Conservation (phyloP, 2,329 filamentous ascomycete species). For the Pseudogymnoascus sp. region DNA sequence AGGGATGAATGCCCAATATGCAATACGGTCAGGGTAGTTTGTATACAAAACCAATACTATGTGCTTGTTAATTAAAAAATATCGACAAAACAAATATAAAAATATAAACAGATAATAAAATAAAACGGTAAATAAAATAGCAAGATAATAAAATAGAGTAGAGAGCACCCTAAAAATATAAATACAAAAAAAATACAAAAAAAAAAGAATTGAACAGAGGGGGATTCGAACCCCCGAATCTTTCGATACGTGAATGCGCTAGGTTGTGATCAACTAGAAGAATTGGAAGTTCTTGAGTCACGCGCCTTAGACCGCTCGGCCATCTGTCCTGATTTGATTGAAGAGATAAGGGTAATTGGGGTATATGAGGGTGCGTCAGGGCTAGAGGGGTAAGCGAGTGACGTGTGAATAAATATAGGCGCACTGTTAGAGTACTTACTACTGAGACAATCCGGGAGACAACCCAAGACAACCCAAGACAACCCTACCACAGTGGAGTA, state of each 20-base stretch:
- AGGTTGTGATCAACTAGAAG: constrained; percentile 1
- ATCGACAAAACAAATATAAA: too few relatives aligned
- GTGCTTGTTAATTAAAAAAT: too few relatives aligned
- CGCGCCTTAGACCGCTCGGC: constrained; percentile 10
- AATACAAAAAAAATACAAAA: background rate
- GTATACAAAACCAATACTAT: too few relatives aligned
- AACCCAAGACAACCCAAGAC: too few relatives aligned
- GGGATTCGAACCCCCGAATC: constrained; percentile 10
- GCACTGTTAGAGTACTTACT: too few relatives aligned
- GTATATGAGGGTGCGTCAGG: background rate
- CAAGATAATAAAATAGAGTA: background rate
- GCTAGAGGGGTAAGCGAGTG: background rate
- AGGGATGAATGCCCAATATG: background rate
- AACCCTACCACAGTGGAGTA: too few relatives aligned
- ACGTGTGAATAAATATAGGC: too few relatives aligned
- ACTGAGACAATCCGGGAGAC: too few relatives aligned
- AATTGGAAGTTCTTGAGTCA: constrained; percentile 8
- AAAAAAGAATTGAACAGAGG: constrained; percentile 5
- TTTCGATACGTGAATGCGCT: constrained; percentile 10
- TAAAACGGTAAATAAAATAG: too few relatives aligned
- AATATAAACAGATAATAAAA: background rate
- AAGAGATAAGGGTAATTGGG: background rate
- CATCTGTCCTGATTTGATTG: constrained; percentile 8
- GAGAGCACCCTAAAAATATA: too few relatives aligned
- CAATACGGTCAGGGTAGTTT: too few relatives aligned